These are phyloP conservation scores for Pseudopyrenochaeta lycopersici DNA, from an alignment of 2,329 filamentous ascomycete genomes.

Conservation along the genomic window DNA sequence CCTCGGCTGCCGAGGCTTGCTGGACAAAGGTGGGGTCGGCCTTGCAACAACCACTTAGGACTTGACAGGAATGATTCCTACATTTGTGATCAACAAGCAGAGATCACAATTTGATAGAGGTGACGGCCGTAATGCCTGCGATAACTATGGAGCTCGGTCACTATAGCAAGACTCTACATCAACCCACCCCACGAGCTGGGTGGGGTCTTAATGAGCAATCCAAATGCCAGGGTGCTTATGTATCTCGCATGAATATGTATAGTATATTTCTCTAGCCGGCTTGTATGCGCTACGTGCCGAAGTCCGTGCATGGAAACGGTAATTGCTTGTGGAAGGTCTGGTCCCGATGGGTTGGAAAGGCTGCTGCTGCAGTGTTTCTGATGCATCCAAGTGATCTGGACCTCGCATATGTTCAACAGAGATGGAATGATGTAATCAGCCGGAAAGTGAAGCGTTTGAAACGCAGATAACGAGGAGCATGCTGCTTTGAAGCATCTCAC, in stretches of 20 bases:
- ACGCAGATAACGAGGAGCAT: neutral
- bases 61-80: too few relatives aligned
- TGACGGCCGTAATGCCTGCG: neutral
- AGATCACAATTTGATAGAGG: neutral
- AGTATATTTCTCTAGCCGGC: slow-evolving; percentile 7
- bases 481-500: neutral
- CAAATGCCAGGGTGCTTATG: slow-evolving; percentile 2
- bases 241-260: slow-evolving; percentile 5
- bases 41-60: too few relatives aligned
- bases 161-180: neutral
- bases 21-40: slow-evolving; percentile 1
- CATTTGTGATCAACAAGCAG: too few relatives aligned
- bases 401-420: slow-evolving; percentile 9
- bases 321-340: neutral
- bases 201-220: neutral
- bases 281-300: slow-evolving; percentile 2
- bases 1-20: slow-evolving; percentile 16
- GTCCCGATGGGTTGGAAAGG: slow-evolving; percentile 2
- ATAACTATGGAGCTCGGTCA: slow-evolving; percentile 13
- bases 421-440: neutral
- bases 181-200: neutral
- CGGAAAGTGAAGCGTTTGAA: neutral
- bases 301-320: slow-evolving; percentile 3
- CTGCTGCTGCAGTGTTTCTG: neutral
- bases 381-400: slow-evolving; percentile 9